Evolutionary conservation across 129 eudicot species (phyloP), one percentile per base, ranked within the genome.

Genomic region (Flaveria bidentis): DNA sequence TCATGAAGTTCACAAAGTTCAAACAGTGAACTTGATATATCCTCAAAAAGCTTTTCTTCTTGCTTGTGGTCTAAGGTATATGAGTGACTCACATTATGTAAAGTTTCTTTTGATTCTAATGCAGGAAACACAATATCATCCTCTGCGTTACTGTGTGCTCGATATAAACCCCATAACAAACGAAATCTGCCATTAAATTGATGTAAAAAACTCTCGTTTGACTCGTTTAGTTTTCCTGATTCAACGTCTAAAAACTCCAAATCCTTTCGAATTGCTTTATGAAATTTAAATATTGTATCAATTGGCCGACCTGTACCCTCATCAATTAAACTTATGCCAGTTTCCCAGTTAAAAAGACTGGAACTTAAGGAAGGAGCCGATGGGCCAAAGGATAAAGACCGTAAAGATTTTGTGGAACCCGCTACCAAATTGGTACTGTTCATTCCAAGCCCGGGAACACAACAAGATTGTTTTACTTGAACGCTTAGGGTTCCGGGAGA

Each of bases 91-190:
- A 95, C 99, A 56, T 95, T 95, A 67, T 95, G 99, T 47, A 95
- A 89, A 16, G 96, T 89, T 77, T 95, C 99, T 83, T 86, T 91
- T 64, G 99, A 86, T 85, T 95, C 99, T 78, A 95, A 81, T 51
- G 99, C 99, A 67, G 99, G 99, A 76, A 95, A 95, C 25, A 95
- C 99, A 64, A 95, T 95, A 61, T 91, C 99, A 85, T 95, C 99
- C 82, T 95, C 99, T 5, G 99, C 99, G 28, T 95, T 95, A 67
- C 99, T 95, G 69, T 95, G 99, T 46, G 99, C 99, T 84, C 93
- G 85, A 78, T 95, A 95, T 79, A 95, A 78, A 15, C 97, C 99
- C 99, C 99, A 91, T 67, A 95, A 74, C 82, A 95, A 85, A 57
- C 99, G 99, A 82, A 95, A 95, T 41, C 99, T 87, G 49, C 99